Percentiles rank a stretch among this genome's conserved stretches.
phyloP scores from a whole-genome alignment of 2,329 filamentous ascomycete genomes.

The Colletotrichum nymphaeae region DNA sequence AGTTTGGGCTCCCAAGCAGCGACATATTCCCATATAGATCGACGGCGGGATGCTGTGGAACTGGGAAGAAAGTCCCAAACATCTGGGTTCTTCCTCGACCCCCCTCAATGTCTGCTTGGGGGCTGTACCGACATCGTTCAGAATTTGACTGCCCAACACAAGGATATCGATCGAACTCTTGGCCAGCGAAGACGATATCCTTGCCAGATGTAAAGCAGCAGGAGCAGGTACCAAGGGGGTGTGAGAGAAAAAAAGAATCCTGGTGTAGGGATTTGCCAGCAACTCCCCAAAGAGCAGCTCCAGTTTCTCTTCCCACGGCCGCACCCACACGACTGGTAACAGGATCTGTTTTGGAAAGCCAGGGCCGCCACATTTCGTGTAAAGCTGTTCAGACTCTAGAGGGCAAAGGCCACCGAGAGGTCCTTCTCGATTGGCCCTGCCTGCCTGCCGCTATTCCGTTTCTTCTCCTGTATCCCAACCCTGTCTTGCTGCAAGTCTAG shows the following conservation, averaged over 20 bases:
- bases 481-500: constrained; percentile 8
- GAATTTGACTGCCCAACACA: not conserved
- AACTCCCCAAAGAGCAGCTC: constrained; percentile 8
- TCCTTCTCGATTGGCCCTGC: not conserved
- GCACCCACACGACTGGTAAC: constrained; percentile 15
- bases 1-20: not conserved
- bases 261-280: constrained; percentile 18
- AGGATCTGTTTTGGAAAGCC: constrained; percentile 27
- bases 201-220: constrained; percentile 1
- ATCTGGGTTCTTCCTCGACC: not conserved
- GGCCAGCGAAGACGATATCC: not conserved
- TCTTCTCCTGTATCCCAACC: not conserved
- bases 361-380: constrained; percentile 6
- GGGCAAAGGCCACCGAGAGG: not conserved
- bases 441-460: constrained; percentile 7
- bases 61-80: not conserved
- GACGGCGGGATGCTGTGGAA: constrained; percentile 7
- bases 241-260: not conserved
- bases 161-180: not conserved
- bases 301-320: constrained; percentile 13
- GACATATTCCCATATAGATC: not conserved
- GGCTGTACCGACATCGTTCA: not conserved
- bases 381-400: not conserved
- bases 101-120: not conserved
- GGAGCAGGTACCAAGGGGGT: not conserved